Evolutionary conservation across 768 basidiomycete genomes (phyloP), one percentile per base, ranked within the genome.

Genomic region (Leucogyrophana mollusca): DNA sequence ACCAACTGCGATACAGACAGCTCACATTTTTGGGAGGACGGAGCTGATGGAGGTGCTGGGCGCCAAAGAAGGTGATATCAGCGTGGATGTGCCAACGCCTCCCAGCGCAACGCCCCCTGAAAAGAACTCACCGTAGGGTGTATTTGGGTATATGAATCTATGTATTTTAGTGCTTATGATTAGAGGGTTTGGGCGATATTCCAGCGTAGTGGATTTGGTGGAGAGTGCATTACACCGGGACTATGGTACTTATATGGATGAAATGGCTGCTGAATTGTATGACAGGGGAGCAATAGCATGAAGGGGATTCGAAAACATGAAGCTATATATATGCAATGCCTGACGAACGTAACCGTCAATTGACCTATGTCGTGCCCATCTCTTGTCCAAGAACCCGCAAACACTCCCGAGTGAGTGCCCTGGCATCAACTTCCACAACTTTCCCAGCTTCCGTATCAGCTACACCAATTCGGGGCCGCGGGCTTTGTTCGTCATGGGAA

Each of bases 371-470:
- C 34, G 62, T 67, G 10, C 87, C 89, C 74, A 92, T 79, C 60
- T 91, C 90, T 62, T 72, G 76, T 16, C 90, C 91, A 4, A 92
- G 71, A 43, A 77, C 75, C 57, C 73, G 78, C 47, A 93, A 57
- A 60, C 87, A 90, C 39, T 77, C 76, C 50, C 78, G 79, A 8
- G 86, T 85, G 25, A 92, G 64, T 9, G 64, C 64, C 47, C 88
- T 68, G 5, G 89, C 82, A 62, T 91, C 85, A 22, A 87, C 58
- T 54, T 85, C 78, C 2, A 74, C 56, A 5, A 61, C 64, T n/a
- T 59, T 48, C 22, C 53, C 51, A 37, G 6, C 20, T 14, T 48
- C 37, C 10, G 37, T 41, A 18, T 57, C 63, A 3, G 40, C 42
- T 18, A 37, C 62, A 32, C 60, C 61, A 43, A 56, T 55, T 2